These are phyloP conservation scores for Puccinia coronata DNA, from an alignment of 1,284 basidiomycete genomes.

Conservation along the genomic window DNA sequence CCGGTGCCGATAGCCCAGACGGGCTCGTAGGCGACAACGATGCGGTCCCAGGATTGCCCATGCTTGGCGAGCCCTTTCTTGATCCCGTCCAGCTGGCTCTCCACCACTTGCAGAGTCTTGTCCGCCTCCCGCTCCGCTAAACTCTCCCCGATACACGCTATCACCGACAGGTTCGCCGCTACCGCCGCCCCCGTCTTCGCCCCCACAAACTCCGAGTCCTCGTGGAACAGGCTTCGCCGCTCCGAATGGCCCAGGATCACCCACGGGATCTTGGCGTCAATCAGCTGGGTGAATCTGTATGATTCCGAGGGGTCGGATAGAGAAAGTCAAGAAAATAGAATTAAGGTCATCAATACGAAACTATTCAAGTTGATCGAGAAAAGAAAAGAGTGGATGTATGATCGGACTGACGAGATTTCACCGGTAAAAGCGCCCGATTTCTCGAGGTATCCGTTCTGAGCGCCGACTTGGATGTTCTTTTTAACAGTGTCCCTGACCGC, in stretches of 20 bases:
- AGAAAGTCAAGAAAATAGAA: background rate
- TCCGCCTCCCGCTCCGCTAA: slow-evolving; percentile 81
- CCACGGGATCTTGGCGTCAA: slow-evolving; percentile 81
- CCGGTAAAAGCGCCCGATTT: slow-evolving; percentile 89
- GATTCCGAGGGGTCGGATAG: background rate
- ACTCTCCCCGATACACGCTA: slow-evolving; percentile 95
- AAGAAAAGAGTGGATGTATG: background rate
- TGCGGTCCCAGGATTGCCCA: slow-evolving; percentile 74
- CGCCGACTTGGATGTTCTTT: slow-evolving; percentile 67
- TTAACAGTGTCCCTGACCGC: slow-evolving; percentile 56
- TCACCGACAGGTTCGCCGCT: slow-evolving; percentile 74
- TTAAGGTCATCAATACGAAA: background rate
- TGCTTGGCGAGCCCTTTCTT: slow-evolving; percentile 66
- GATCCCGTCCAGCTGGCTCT: slow-evolving; percentile 79
- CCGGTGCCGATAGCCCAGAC: slow-evolving; percentile 99
- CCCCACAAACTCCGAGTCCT: slow-evolving; percentile 79
- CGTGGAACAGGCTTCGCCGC: slow-evolving; percentile 86
- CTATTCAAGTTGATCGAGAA: background rate
- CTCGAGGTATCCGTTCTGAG: slow-evolving; percentile 89
- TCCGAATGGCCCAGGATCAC: slow-evolving; percentile 98
- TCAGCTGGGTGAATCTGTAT: slow-evolving; percentile 72
- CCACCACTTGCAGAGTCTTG: slow-evolving; percentile 77
- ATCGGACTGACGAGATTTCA: slow-evolving; percentile 72
- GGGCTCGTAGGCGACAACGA: slow-evolving; percentile 66
- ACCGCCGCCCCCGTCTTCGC: slow-evolving; percentile 81